Base-by-base conservation (phyloP, 257 asterid species). In the Thymus quinquecostatus region DNA sequence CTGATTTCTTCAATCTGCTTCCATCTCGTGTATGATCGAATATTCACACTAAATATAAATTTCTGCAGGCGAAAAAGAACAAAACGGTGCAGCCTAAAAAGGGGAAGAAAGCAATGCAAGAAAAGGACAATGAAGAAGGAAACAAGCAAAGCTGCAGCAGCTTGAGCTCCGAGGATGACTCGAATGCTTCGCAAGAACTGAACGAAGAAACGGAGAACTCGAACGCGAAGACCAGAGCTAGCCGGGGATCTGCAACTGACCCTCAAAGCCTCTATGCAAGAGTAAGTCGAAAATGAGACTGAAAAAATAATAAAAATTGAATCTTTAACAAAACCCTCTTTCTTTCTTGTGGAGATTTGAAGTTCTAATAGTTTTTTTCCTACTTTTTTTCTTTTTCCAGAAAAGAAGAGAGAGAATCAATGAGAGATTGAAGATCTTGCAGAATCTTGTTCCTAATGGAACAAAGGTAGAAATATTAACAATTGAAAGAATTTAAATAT, bases 261-360 rank as follows among this genome's bases (percentile, higher is more conserved):
- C 92, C 97, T 4, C 97, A 91, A 74, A 91, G 96, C 78, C 88
- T 91, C 64, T 91, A 91, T 69, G 97, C 97, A 60, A 86, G 95
- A 83, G 97, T 89, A 87, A 80, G 70, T 57, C 28, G 29, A 8
- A 5, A n/a, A 13, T 38, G 12, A 7, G 9, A 44, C 49, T 8
- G 9, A 44, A 44, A 43, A 43, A 6, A 5, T 5, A 43, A 44
- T 2, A 44, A 44, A 44, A 28, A 55, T 7, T 53, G 3, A 38
- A 44, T 44, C 49, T 28, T 9, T 5, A 29, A 21, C 11, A 53
- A 3, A 27, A 55, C 60, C 10, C 63, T 56, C 40, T 30, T 21
- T 21, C 21, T 58, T 8, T 6, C 64, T 33, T 4, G 33, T 57
- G 62, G 62, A 57, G 61, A 29, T 6, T 7, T 59, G 9, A 10